These are phyloP conservation scores for Aspergillus brasiliensis DNA, from an alignment of 2,329 filamentous ascomycete genomes.

Conservation along the genomic window DNA sequence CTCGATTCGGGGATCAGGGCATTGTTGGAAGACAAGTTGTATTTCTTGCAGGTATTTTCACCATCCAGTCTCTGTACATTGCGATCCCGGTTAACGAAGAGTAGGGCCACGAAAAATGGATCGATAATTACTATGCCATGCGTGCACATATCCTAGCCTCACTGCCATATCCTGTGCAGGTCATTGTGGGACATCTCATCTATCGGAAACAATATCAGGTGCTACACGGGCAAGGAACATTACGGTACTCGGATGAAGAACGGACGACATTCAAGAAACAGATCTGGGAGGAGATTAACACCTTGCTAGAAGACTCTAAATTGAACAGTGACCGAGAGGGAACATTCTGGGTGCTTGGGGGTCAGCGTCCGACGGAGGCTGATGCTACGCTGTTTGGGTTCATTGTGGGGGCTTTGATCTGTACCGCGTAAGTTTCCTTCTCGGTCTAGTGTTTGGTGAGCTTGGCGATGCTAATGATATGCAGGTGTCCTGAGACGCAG, in stretches of 20 bases:
- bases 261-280: slow-evolving; percentile 50
- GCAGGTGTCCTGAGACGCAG: slow-evolving; percentile 52
- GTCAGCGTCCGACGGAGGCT: slow-evolving; percentile 56
- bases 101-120: slow-evolving; percentile 58
- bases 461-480: slow-evolving; percentile 7
- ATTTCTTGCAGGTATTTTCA: slow-evolving; percentile 56
- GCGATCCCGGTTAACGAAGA: not conserved
- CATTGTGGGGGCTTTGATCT: slow-evolving; percentile 55
- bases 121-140: slow-evolving; percentile 62
- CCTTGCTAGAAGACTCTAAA: slow-evolving; percentile 43
- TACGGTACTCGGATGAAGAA: slow-evolving; percentile 55
- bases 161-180: slow-evolving; percentile 55
- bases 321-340: slow-evolving; percentile 29
- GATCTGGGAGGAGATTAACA: slow-evolving; percentile 57
- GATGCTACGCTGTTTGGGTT: slow-evolving; percentile 63
- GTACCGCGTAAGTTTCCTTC: slow-evolving; percentile 52
- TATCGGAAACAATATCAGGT: slow-evolving; percentile 48
- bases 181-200: slow-evolving; percentile 55
- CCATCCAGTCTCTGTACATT: not conserved
- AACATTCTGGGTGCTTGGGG: slow-evolving; percentile 62
- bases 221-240: slow-evolving; percentile 61
- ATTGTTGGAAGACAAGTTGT: slow-evolving; percentile 62
- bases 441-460: not conserved
- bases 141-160: slow-evolving; percentile 53
- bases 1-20: slow-evolving; percentile 57